Base-by-base conservation (phyloP, 176 grass and related monocot genomes). In the Oryza coarctata region DNA sequence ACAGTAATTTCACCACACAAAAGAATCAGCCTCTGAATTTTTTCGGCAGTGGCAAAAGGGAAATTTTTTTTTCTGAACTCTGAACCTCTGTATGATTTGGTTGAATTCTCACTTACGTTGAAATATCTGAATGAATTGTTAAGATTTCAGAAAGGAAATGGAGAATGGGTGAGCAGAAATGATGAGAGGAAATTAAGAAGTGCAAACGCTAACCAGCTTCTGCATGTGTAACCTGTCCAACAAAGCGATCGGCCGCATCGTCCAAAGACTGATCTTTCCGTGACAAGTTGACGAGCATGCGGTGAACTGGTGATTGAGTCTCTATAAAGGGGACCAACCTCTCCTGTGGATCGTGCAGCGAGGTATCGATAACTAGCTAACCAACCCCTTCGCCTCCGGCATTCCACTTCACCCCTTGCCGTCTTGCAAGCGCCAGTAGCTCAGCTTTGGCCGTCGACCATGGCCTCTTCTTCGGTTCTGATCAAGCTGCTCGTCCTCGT, bases 401-500 rank as follows among this genome's bases (percentile, higher is more conserved):
- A 40, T 43, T 40, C 20, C 4, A 2, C 50, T 52, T 75, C 20
- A 5, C 13, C 18, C 44, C 8, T 39, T 39, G 38, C 38, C 38
- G 7, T 39, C 38, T 11, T n/a, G 6, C 0, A 3, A 17, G 38
- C 38, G 38, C 2, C 12, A 9, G n/a, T n/a, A n/a, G n/a, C n/a
- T n/a, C n/a, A 66, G 12, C 13, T 63, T 23, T 33, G 32, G 32
- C 32, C 32, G 27, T 40, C 60, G 4, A 26, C 70, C 38, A 94
- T 91, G 89, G 86, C 76, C 35, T 91, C 81, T 14, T 77, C 68
- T 14, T 86, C 89, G 5, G 32, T 78, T 79, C 70, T 79, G 88
- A 39, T 88, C 62, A 50, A 45, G 40, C 73, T 87, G 44, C 83
- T 99, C 80, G 43, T 95, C 68, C 69, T 82, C 70, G 28, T 92